phyloP scores from a whole-genome alignment of 805 yeast species.

The Wickerhamomyces alni region DNA sequence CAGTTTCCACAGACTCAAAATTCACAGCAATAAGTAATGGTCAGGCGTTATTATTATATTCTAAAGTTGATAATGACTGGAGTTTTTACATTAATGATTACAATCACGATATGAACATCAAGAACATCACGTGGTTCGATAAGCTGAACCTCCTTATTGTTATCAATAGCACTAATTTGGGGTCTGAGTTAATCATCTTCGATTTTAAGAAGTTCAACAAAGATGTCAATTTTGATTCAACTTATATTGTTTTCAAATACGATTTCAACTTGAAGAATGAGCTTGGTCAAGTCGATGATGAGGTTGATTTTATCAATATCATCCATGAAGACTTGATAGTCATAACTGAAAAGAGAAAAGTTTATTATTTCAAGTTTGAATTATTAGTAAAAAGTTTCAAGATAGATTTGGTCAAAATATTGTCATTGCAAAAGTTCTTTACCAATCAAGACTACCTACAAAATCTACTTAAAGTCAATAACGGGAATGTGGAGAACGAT shows the following conservation, averaged over 20 bases:
- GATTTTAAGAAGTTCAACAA: constrained; percentile 16
- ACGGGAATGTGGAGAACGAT: constrained; percentile 6
- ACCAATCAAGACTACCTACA: constrained; percentile 5
- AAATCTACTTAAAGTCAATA: constrained; percentile 10
- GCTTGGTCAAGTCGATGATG: neutral
- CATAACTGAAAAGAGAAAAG: constrained; percentile 11
- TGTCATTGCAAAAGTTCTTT: constrained; percentile 14
- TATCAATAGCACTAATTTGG: constrained; percentile 13
- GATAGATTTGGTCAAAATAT: constrained; percentile 16
- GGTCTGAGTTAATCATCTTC: constrained; percentile 20
- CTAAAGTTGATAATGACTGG: constrained; percentile 20
- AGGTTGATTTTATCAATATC: constrained; percentile 15
- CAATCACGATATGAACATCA: constrained; percentile 15
- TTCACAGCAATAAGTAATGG: constrained; percentile 19
- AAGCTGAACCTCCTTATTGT: constrained; percentile 14
- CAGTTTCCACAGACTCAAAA: constrained; percentile 20
- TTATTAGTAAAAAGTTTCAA: constrained; percentile 10
- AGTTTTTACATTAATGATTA: constrained; percentile 22
- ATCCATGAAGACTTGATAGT: constrained; percentile 18
- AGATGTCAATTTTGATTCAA: constrained; percentile 17
- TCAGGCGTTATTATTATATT: constrained; percentile 16
- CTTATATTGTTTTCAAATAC: constrained; percentile 23
- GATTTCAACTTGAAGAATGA: constrained; percentile 14
- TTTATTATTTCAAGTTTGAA: constrained; percentile 20
- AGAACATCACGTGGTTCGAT: constrained; percentile 17